Percentiles rank a stretch among this genome's conserved stretches.
Evolutionary conservation across 495 filamentous ascomycete species (phyloP).

Genomic region (Aspergillus sparsus): DNA sequence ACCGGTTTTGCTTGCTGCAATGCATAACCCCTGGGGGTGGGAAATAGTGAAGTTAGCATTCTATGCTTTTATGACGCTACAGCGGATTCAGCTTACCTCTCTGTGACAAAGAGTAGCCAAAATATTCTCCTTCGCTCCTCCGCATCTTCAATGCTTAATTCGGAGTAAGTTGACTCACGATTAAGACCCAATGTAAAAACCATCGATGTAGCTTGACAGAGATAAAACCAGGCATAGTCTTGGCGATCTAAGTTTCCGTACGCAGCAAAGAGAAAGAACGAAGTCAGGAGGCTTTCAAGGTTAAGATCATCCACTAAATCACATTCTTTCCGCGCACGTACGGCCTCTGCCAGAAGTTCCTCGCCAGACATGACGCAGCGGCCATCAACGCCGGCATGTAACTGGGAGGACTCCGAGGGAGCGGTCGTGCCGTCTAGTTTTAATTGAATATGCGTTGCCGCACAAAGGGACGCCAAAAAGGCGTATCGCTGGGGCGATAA

Average conservation of each 20-base stretch:
- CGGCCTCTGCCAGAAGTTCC: conserved; percentile 69
- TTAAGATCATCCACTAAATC: conserved; percentile 65
- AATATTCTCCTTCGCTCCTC: conserved; percentile 59
- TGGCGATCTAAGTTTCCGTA: conserved; percentile 65
- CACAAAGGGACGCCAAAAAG: conserved; percentile 74
- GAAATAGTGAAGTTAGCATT: conserved; percentile 23
- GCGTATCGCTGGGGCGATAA: conserved; percentile 73
- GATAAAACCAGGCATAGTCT: conserved; percentile 60
- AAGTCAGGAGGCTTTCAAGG: conserved; percentile 70
- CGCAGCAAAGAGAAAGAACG: conserved; percentile 77
- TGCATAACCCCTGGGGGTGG: conserved; percentile 41
- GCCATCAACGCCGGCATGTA: conserved; percentile 55
- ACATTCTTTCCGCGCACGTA: conserved; percentile 72
- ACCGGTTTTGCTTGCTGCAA: conserved; percentile 58
- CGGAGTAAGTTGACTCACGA: conserved; percentile 54
- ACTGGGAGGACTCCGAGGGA: conserved; percentile 54
- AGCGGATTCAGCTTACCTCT: conserved; percentile 42
- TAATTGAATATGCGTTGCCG: conserved; percentile 84
- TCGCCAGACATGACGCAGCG: conserved; percentile 42
- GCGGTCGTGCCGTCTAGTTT: conserved; percentile 54
- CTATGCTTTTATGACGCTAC: conserved; percentile 10
- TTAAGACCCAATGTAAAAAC: conserved; percentile 60
- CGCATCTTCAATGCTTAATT: conserved; percentile 45
- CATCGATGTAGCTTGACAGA: conserved; percentile 63
- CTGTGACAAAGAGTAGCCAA: conserved; percentile 65